Base-by-base conservation (phyloP, 768 basidiomycete species). In the Pleurotus cornucopiae region DNA sequence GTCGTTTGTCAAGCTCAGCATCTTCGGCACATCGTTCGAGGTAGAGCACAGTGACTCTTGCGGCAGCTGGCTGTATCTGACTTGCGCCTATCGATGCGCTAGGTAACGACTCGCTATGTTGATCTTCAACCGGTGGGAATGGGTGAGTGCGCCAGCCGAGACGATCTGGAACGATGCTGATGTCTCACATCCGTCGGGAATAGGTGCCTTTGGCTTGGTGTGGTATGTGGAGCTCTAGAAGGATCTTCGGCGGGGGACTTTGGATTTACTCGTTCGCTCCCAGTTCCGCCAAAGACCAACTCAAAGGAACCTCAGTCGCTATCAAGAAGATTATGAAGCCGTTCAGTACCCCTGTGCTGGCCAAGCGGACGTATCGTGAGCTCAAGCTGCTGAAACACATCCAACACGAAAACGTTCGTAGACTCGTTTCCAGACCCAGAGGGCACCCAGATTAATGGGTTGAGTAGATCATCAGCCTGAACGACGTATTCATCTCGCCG, bases 261-360 rank as follows among this genome's bases (percentile, higher is more conserved):
- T 54, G 52, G 58, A 40, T 20, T 56, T 54, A 49, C 49, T 49
- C 43, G 9, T 34, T 40, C 40, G 53, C 39, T 20, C 63, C n/a
- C n/a, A 96, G 94, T 66, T 95, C 94, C 14, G 89, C 93, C 34
- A 95, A 94, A 71, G 91, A 96, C 70, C 95, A 98, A 72, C 83
- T 98, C 54, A 96, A 94, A 6, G 89, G 85, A 41, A 84, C 93
- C 46, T 90, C 92, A 14, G 95, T 96, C 56, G 97, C 97, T 66
- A 95, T 99, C 78, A 99, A 99, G 84, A 98, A 98, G 85, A 99
- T 98, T 78, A 98, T 98, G 96, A 99, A 99, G 72, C 97, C 97
- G 5, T 99, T 99, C 76, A 91, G 89, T 69, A 98, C 97, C 5
- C 95, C 97, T 16, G 97, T 99, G n/a, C 80, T 99, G 64, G 89